A percentile compares a stretch with the other conserved stretches of the same genome.
Conservation (phyloP, 371 early-diverging fungal genomes). For the Zopfochytrium polystomum region DNA sequence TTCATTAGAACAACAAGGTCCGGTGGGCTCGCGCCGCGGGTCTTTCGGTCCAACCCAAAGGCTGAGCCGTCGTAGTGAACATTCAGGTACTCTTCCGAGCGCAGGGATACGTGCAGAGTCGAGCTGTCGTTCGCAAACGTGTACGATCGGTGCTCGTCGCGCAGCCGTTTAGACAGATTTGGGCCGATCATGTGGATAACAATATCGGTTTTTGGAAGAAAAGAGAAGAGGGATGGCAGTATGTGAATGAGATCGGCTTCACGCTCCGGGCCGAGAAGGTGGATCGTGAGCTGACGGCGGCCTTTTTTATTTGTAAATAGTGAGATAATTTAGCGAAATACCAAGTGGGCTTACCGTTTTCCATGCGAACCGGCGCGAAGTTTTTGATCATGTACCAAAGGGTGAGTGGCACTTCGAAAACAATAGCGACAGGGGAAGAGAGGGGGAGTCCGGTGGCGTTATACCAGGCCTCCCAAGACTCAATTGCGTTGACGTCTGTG, state of each 20-base stretch:
- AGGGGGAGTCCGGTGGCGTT: conserved; percentile 32
- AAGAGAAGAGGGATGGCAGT: conserved; percentile 39
- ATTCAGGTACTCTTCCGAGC: conserved; percentile 30
- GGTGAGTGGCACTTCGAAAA: conserved; percentile 49
- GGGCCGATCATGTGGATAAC: conserved; percentile 48
- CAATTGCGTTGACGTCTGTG: conserved; percentile 27
- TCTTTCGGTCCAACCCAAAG: conserved; percentile 31
- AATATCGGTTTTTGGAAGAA: conserved; percentile 47
- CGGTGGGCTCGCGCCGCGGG: conserved; percentile 37
- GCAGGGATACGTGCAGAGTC: conserved; percentile 36
- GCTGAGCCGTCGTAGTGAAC: conserved; percentile 33
- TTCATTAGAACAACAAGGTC: conserved; percentile 43
- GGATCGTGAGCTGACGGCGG: conserved; percentile 41
- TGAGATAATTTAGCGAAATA: not conserved
- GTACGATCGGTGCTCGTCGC: conserved; percentile 28
- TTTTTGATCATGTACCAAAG: conserved; percentile 44
- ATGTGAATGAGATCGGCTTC: conserved; percentile 44
- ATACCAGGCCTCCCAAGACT: conserved; percentile 41
- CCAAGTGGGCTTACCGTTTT: conserved; percentile 20
- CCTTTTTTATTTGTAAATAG: conserved; percentile 11
- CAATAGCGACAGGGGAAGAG: conserved; percentile 39
- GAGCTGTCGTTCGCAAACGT: conserved; percentile 24
- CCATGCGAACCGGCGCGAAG: conserved; percentile 24
- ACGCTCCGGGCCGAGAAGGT: conserved; percentile 41
- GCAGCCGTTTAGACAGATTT: conserved; percentile 33